Evolutionary conservation across 495 filamentous ascomycete species (phyloP).

Genomic region (Pyrenula massariospora): DNA sequence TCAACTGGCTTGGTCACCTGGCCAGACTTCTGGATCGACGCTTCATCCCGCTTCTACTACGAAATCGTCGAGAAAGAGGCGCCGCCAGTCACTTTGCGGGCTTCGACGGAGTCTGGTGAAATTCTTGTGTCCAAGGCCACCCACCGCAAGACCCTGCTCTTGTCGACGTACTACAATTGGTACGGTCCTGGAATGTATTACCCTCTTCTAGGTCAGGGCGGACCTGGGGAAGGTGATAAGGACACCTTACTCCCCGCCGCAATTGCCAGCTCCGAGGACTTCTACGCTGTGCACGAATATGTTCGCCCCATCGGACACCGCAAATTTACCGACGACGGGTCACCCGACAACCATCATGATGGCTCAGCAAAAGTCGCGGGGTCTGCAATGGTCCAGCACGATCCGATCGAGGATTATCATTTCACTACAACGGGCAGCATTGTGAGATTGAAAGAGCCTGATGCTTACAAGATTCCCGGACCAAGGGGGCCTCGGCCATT

Average conservation of each 20-base stretch:
- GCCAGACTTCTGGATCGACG: constrained; percentile 44
- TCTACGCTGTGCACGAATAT: constrained; percentile 27
- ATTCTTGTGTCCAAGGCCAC: constrained; percentile 36
- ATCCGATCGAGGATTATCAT: constrained; percentile 26
- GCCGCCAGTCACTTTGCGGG: constrained; percentile 13
- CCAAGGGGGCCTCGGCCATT: constrained; percentile 18
- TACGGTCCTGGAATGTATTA: constrained; percentile 43
- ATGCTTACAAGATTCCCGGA: constrained; percentile 10
- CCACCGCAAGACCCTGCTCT: constrained; percentile 34
- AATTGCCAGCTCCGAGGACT: constrained; percentile 25
- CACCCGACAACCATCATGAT: background rate
- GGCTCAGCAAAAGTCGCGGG: constrained; percentile 10
- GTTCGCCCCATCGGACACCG: background rate
- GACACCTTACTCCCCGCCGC: constrained; percentile 44
- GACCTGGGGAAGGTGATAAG: constrained; percentile 43
- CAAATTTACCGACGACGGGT: background rate
- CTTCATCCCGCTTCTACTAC: constrained; percentile 33
- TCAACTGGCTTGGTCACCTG: constrained; percentile 35
- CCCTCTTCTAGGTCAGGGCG: constrained; percentile 35
- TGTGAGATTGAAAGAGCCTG: background rate
- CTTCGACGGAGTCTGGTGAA: constrained; percentile 41
- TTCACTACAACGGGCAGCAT: constrained; percentile 9
- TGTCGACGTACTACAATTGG: constrained; percentile 48
- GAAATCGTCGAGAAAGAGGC: constrained; percentile 29
- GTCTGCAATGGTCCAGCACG: constrained; percentile 30